These are phyloP conservation scores for Sherardia arvensis DNA, from an alignment of 257 asterid species.

Conservation along the genomic window DNA sequence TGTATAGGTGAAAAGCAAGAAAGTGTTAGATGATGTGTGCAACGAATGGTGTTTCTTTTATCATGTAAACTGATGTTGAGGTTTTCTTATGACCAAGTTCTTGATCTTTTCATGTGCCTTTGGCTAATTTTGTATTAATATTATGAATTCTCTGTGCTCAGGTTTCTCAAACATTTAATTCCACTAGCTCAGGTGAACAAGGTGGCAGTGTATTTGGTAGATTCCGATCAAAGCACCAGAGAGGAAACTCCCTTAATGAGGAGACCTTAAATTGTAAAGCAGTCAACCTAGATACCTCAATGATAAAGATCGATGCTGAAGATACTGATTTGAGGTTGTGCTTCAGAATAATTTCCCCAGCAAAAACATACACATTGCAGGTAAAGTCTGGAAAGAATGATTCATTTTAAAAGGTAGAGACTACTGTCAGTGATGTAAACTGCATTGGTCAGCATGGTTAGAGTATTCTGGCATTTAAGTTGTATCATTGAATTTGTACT, in stretches of 20 bases:
- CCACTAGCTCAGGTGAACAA: constrained; percentile 44
- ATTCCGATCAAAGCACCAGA: constrained; percentile 67
- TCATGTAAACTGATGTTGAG: background rate
- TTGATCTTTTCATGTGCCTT: background rate
- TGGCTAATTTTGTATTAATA: background rate
- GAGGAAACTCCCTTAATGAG: constrained; percentile 46
- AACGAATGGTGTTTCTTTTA: background rate
- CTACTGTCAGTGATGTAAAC: background rate
- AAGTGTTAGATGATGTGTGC: background rate
- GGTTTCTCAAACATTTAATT: constrained; percentile 56
- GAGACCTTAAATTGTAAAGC: constrained; percentile 65
- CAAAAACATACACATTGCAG: constrained; percentile 79
- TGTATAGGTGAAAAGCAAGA: background rate
- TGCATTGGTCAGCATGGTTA: background rate
- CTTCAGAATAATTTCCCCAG: constrained; percentile 91
- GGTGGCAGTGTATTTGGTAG: constrained; percentile 74
- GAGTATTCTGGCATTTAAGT: background rate
- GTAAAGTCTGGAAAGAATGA: constrained; percentile 24
- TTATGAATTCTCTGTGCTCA: constrained; percentile 19
- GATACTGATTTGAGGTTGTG: constrained; percentile 89
- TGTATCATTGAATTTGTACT: background rate
- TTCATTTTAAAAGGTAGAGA: background rate
- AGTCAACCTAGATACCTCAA: constrained; percentile 84
- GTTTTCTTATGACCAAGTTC: background rate
- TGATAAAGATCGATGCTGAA: constrained; percentile 87